These are phyloP conservation scores for Haberlea rhodopensis DNA, from an alignment of 257 asterid genomes.

Conservation along the genomic window DNA sequence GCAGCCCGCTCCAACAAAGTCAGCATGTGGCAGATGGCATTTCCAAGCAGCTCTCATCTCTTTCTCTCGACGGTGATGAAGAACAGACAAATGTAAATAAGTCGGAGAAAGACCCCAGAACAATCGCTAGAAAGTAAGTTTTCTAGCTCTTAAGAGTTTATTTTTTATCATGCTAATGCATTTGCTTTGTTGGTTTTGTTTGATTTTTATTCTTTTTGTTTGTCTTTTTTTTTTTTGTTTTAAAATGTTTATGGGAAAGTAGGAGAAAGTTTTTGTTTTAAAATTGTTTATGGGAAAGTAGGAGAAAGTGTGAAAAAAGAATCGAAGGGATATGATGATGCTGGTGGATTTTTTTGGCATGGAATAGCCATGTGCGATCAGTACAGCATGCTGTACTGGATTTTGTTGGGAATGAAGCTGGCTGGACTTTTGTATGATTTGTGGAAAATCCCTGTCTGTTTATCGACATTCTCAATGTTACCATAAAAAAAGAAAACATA, in stretches of 20 bases:
- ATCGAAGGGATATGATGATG: constrained; percentile 8
- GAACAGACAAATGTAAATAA: constrained; percentile 28
- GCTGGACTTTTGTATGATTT: constrained; percentile 15
- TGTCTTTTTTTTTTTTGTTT: constrained; percentile 1
- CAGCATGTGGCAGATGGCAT: constrained; percentile 15
- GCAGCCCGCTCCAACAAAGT: constrained; percentile 17
- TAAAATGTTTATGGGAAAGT: constrained; percentile 18
- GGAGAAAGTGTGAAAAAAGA: neutral
- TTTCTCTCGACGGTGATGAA: constrained; percentile 38
- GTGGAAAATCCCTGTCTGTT: neutral
- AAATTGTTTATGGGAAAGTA: constrained; percentile 18
- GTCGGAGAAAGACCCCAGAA: constrained; percentile 67
- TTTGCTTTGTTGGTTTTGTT: constrained; percentile 20
- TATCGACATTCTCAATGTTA: neutral
- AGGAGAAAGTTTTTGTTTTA: constrained; percentile 6
- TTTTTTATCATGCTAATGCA: constrained; percentile 29
- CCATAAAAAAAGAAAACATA: neutral
- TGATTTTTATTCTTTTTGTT: neutral
- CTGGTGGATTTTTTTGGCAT: constrained; percentile 1
- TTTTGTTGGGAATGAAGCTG: constrained; percentile 6
- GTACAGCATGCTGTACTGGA: constrained; percentile 4
- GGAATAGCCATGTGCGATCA: constrained; percentile 15
- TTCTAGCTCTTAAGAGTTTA: neutral
- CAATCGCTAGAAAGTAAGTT: constrained; percentile 64
- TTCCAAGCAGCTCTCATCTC: constrained; percentile 27